phyloP scores from a whole-genome alignment of 345 rosid genomes.

The Rhizophora apiculata region DNA sequence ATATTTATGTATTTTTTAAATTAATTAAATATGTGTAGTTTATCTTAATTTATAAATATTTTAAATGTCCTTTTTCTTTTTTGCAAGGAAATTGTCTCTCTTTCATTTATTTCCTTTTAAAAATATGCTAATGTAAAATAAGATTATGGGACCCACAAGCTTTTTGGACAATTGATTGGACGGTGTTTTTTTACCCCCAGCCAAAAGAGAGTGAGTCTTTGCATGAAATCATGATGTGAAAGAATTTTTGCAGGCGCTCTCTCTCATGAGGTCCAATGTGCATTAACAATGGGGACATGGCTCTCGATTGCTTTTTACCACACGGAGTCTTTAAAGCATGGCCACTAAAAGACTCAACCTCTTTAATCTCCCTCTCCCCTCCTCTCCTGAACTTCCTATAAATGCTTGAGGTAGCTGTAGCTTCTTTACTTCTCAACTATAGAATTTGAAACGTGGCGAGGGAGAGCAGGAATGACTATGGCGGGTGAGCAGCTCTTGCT shows the following conservation, averaged over 20 bases:
- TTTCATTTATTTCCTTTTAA: no score
- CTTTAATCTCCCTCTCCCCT: slow-evolving; percentile 7
- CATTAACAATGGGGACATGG: neutral
- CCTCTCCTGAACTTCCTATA: slow-evolving; percentile 31
- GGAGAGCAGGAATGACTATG: neutral
- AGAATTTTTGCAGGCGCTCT: no score
- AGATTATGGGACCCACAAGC: neutral
- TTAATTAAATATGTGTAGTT: no score
- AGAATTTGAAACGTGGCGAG: neutral
- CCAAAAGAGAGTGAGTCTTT: neutral
- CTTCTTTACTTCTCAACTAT: slow-evolving; percentile 3
- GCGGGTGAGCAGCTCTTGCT: slow-evolving; percentile 72
- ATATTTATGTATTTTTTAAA: no score
- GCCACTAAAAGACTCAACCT: slow-evolving; percentile 69
- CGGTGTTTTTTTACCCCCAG: neutral
- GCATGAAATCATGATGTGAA: neutral
- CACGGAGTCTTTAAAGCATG: slow-evolving; percentile 42
- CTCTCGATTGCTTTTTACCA: slow-evolving; percentile 9
- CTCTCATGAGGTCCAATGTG: neutral
- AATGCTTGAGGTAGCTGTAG: slow-evolving; percentile 20
- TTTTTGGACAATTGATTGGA: neutral
- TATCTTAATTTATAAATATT: no score
- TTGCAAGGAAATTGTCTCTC: no score
- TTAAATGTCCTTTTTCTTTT: no score
- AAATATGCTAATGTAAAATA: no score